Evolutionary conservation across 208 protist species (phyloP), one percentile per base, ranked within the genome.

Genomic region (Hexamita inflata): DNA sequence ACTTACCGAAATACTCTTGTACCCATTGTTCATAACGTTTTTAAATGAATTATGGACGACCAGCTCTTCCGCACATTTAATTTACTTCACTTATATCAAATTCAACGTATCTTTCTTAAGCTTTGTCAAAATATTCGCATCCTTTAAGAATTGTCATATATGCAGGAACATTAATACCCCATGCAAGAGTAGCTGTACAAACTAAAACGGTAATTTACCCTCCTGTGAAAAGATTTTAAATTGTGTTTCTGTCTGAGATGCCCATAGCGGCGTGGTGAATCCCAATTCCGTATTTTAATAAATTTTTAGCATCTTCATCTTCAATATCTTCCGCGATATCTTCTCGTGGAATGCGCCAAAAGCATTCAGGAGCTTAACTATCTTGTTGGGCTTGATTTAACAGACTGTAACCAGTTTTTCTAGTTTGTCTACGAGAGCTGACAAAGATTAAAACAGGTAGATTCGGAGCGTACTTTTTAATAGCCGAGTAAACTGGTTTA

Each of bases 61-160:
- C 61, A 28, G 58, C 75, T 39, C 70, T n/a, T 29, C 60, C 75
- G 29, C 38, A 68, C 78, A 82, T 82, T 87, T 99, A 96, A 39
- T 98, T 89, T 62, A 99, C 90, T 79, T 99, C 96, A 13, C 94
- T 97, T 49, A 99, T 94, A 58, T 94, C 91, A 82, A 94, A 98
- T 82, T 98, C 94, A 28, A 98, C 89, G 82, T 98, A 99, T 73
- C 82, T 86, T 45, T 88, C 85, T 7, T 88, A 91, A 80, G 94
- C 95, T 34, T 89, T 90, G 84, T 99, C 95, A 81, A 91, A 98
- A 86, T 91, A 99, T 83, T 99, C 94, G 42, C 94, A 98, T n/a
- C 96, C 97, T 83, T 99, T 99, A 57, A 99, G 90, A 32, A 99
- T 88, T 42, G 99, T 96, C 80, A 99, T 90, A 87, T 99, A 95